Percentiles rank a stretch among this genome's conserved stretches.
These are phyloP conservation scores for Craspedostauros australis DNA, from an alignment of 108 stramenopile species.

Conservation along the genomic window DNA sequence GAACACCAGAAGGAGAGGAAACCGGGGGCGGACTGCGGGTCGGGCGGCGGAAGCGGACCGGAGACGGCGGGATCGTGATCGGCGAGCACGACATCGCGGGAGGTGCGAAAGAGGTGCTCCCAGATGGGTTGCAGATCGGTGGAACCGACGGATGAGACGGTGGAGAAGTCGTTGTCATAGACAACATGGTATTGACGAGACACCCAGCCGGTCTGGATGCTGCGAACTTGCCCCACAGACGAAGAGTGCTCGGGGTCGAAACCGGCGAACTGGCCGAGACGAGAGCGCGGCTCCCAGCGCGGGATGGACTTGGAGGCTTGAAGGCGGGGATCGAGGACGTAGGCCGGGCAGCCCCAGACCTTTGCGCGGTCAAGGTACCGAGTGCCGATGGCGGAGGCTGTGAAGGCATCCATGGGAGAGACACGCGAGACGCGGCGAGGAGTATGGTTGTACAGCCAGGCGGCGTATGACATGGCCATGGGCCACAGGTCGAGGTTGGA, in stretches of 20 bases:
- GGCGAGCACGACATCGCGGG: too few species aligned
- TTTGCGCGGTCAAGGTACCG: too few species aligned
- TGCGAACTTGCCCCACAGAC: conserved; percentile 24
- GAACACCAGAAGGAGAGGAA: too few species aligned
- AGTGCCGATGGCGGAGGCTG: background rate
- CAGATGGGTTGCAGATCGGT: background rate
- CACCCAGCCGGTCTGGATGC: conserved; percentile 20
- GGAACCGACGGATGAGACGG: background rate
- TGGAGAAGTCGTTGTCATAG: conserved; percentile 30
- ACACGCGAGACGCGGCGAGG: conserved; percentile 15
- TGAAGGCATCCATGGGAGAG: conserved; percentile 32
- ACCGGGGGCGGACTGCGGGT: too few species aligned
- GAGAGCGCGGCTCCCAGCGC: conserved; percentile 29
- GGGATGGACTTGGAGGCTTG: conserved; percentile 34
- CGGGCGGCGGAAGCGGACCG: too few species aligned
- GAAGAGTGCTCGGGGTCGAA: conserved; percentile 25
- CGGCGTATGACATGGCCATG: conserved; percentile 41
- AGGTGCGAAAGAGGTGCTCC: background rate
- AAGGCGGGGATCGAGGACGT: conserved; percentile 33
- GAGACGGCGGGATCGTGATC: too few species aligned
- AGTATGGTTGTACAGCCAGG: conserved; percentile 29
- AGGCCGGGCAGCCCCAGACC: conserved; percentile 34
- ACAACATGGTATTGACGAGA: conserved; percentile 38
- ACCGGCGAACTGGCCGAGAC: conserved; percentile 26
- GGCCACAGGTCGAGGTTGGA: conserved; percentile 28